Percentiles rank a stretch among this genome's conserved stretches.
Conservation (phyloP, 2,329 filamentous ascomycete genomes). For the Microthyrium microscopicum region DNA sequence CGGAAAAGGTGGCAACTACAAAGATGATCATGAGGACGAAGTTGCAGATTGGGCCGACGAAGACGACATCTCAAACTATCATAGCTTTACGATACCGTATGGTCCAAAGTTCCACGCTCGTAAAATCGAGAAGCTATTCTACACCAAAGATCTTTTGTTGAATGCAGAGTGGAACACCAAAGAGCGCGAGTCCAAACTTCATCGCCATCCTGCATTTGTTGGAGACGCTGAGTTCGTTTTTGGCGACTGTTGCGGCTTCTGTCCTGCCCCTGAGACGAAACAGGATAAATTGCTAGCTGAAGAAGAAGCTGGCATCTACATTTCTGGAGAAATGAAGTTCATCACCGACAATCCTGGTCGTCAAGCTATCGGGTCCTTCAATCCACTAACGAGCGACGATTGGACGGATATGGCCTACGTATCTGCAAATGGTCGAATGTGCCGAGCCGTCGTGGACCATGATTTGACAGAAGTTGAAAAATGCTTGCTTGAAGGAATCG, state of each 20-base stretch:
- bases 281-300: slow-evolving; percentile 57
- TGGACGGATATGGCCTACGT: slow-evolving; percentile 90
- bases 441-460: slow-evolving; percentile 62
- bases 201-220: slow-evolving; percentile 76
- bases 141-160: slow-evolving; percentile 63
- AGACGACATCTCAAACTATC: slow-evolving; percentile 62
- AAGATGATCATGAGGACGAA: slow-evolving; percentile 61
- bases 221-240: slow-evolving; percentile 59
- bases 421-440: slow-evolving; percentile 59
- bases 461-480: slow-evolving; percentile 54
- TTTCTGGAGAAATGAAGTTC: slow-evolving; percentile 58
- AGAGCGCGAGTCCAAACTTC: slow-evolving; percentile 59
- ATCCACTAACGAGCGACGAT: slow-evolving; percentile 64
- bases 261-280: slow-evolving; percentile 49
- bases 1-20: slow-evolving; percentile 52
- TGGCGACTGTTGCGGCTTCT: slow-evolving; percentile 66
- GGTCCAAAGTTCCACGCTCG: slow-evolving; percentile 39
- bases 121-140: slow-evolving; percentile 67
- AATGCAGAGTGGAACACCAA: slow-evolving; percentile 81
- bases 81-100: slow-evolving; percentile 50
- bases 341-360: slow-evolving; percentile 68
- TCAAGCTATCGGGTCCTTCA: slow-evolving; percentile 57
- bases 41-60: slow-evolving; percentile 67
- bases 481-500: slow-evolving; percentile 53
- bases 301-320: slow-evolving; percentile 58